A percentile compares a stretch with the other conserved stretches of the same genome.
Conservation (phyloP, 1,139 yeast species). For the Taphrina sp. region DNA sequence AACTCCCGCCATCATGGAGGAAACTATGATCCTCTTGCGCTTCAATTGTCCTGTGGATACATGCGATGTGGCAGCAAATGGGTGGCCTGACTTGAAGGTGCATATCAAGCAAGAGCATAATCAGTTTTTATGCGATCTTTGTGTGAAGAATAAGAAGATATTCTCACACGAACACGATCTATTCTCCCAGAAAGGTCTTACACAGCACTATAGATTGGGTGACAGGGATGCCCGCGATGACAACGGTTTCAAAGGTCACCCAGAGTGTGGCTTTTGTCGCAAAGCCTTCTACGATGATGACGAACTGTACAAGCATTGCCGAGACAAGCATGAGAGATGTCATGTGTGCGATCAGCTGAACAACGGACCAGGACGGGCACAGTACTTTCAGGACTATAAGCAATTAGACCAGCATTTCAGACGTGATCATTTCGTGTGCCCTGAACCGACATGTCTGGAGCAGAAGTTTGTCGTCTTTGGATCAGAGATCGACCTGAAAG, state of each 20-base stretch:
- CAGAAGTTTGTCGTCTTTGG: conserved; percentile 87
- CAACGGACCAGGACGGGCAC: conserved; percentile 58
- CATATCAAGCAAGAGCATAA: conserved; percentile 62
- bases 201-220: conserved; percentile 69
- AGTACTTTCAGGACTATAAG: conserved; percentile 75
- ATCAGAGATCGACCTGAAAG: conserved; percentile 80
- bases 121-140: conserved; percentile 66
- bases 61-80: conserved; percentile 50
- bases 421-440: conserved; percentile 71
- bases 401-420: conserved; percentile 71
- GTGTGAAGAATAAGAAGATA: conserved; percentile 71
- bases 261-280: conserved; percentile 78
- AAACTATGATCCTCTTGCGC: conserved; percentile 54
- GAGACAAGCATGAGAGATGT: conserved; percentile 85
- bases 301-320: conserved; percentile 75
- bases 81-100: conserved; percentile 59
- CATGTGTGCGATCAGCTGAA: conserved; percentile 77
- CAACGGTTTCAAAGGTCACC: conserved; percentile 83
- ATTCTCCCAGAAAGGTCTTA: conserved; percentile 61
- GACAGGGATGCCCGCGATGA: conserved; percentile 44
- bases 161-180: conserved; percentile 70
- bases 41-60: conserved; percentile 55
- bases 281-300: conserved; percentile 80
- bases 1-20: conserved; percentile 44
- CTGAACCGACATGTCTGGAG: conserved; percentile 78